These are phyloP conservation scores for Discostella pseudostelligera DNA, from an alignment of 108 stramenopile genomes.

Conservation along the genomic window DNA sequence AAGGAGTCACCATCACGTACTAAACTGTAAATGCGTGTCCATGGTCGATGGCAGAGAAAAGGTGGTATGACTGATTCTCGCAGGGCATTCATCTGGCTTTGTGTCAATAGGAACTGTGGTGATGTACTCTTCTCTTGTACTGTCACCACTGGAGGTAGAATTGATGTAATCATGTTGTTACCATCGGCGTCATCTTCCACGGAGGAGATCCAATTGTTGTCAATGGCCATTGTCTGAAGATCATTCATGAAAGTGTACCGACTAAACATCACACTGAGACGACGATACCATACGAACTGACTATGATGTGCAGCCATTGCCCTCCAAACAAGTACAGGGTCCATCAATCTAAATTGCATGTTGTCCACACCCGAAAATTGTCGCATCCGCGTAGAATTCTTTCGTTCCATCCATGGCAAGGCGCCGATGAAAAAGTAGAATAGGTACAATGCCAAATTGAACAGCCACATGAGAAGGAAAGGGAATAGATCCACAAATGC, in stretches of 20 bases:
- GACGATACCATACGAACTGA: conserved; percentile 90
- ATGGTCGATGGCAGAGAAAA: conserved; percentile 58
- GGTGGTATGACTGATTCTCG: conserved; percentile 60
- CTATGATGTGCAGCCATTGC: conserved; percentile 78
- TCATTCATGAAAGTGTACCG: conserved; percentile 79
- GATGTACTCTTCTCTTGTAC: conserved; percentile 26
- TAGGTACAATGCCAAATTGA: conserved; percentile 49
- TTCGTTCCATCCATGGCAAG: conserved; percentile 14
- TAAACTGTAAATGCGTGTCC: conserved; percentile 79
- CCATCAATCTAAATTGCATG: conserved; percentile 33
- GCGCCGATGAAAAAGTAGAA: conserved; percentile 47
- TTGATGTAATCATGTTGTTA: conserved; percentile 7
- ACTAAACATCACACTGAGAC: conserved; percentile 76
- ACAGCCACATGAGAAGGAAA: conserved; percentile 26
- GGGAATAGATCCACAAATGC: conserved; percentile 37
- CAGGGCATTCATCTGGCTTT: conserved; percentile 36
- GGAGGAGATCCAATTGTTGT: neutral
- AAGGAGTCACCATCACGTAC: conserved; percentile 85
- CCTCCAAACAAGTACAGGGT: conserved; percentile 63
- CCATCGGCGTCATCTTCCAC: neutral
- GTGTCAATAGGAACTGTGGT: conserved; percentile 27
- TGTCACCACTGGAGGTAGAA: conserved; percentile 17
- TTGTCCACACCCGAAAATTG: conserved; percentile 11
- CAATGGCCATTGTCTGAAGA: conserved; percentile 17
- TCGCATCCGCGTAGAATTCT: neutral